Base-by-base conservation (phyloP, 1,284 basidiomycete genomes). In the Filobasidium uniguttulatum region DNA sequence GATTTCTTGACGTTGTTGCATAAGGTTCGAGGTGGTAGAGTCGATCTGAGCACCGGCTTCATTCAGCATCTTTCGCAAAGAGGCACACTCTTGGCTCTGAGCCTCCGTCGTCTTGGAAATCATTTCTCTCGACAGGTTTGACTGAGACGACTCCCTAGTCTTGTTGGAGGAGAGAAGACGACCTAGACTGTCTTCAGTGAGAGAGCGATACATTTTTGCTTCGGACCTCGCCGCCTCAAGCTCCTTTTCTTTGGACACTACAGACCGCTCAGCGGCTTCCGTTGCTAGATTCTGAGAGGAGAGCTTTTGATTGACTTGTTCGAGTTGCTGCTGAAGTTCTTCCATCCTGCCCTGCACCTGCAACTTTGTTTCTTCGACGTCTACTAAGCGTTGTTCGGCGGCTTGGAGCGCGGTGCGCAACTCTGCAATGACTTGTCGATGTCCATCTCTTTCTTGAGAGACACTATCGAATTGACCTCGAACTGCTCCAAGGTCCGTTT, bases 351-450 rank as follows among this genome's bases (percentile, higher is more conserved):
- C n/a, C n/a, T n/a, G n/a, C n/a, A n/a, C n/a, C n/a, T n/a, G n/a
- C n/a, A n/a, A n/a, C n/a, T n/a, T n/a, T n/a, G n/a, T n/a, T n/a
- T n/a, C n/a, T n/a, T n/a, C n/a, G n/a, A n/a, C n/a, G n/a, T n/a
- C n/a, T n/a, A n/a, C n/a, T n/a, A n/a, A n/a, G 10, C 26, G 25
- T 15, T 20, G 40, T 29, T 43, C 40, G 9, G 40, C 40, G n/a
- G 20, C 7, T 8, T 43, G 40, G 14, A 43, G 19, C 26, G 40
- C 40, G 9, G 40, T 15, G 15, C 26, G 40, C 12, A 43, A 9
- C 19, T 46, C 86, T 46, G 89, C 85, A 48, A 98, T 74, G 1
- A 89, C 80, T 22, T 80, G 78, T 25, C 93, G 71, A 65, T 96
- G 89, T 59, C 88, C 82, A 46, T 89, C 86, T 26, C 81, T 77